These are phyloP conservation scores for Gaeumannomyces sp. DNA, from an alignment of 2,329 filamentous ascomycete species.

Conservation along the genomic window DNA sequence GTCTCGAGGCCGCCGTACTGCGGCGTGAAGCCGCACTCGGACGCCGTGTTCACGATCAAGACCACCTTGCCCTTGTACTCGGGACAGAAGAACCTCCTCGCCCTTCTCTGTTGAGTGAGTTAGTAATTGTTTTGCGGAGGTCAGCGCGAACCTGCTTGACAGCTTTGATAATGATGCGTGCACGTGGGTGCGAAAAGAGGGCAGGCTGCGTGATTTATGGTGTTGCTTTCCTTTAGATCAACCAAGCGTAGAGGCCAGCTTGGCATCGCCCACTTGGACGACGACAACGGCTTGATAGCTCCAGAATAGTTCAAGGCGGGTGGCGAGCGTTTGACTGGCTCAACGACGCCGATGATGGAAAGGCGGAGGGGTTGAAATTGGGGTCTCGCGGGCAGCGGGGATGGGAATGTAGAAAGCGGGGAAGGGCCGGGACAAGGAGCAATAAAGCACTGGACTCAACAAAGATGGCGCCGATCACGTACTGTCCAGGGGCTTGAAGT, in stretches of 20 bases:
- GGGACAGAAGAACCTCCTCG: constrained; percentile 59
- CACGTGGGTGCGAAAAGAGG: not conserved
- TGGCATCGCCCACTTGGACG: not conserved
- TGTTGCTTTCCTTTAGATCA: too few species aligned
- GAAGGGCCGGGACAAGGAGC: not conserved
- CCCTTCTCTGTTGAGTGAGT: constrained; percentile 56
- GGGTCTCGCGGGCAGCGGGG: too few species aligned
- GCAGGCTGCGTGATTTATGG: too few species aligned
- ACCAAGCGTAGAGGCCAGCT: not conserved
- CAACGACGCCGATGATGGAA: not conserved
- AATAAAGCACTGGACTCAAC: not conserved
- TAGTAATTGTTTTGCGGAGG: not conserved
- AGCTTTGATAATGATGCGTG: too few species aligned
- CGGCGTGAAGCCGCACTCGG: constrained; percentile 97
- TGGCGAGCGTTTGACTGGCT: not conserved
- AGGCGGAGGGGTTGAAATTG: too few species aligned
- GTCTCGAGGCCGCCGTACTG: constrained; percentile 89
- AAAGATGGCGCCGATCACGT: constrained; percentile 29
- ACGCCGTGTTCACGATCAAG: constrained; percentile 94
- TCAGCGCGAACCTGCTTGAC: too few species aligned
- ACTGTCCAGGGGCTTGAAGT: constrained; percentile 81
- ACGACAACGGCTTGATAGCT: too few species aligned
- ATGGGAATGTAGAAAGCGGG: not conserved
- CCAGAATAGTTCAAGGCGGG: not conserved
- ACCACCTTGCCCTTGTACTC: constrained; percentile 86